phyloP scores from a whole-genome alignment of 306 rosid species.

The Alnus glutinosa region DNA sequence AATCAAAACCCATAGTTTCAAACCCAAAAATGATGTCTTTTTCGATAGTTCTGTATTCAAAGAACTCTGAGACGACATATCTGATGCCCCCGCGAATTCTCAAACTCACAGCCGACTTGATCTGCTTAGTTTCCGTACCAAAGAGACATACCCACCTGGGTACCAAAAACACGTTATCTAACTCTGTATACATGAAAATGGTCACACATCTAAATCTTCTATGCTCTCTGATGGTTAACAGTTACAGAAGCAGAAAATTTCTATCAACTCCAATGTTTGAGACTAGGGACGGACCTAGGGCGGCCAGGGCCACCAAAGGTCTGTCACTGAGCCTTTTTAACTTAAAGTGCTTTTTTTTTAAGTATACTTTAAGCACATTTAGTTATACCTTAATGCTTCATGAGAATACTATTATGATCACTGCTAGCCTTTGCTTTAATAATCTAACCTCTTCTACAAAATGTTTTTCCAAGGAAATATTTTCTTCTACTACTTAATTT shows the following conservation, averaged over 20 bases:
- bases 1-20: conserved; percentile 81
- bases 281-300: no score
- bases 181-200: conserved; percentile 25
- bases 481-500: no score
- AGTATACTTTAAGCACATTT: no score
- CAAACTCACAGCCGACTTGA: conserved; percentile 33
- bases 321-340: no score
- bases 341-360: no score
- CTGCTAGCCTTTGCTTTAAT: no score
- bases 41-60: conserved; percentile 69
- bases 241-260: conserved; percentile 12
- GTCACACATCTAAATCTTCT: conserved; percentile 2
- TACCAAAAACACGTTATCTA: conserved; percentile 37
- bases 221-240: conserved; percentile 23
- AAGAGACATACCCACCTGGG: conserved; percentile 51
- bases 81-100: conserved; percentile 25
- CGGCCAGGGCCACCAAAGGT: no score
- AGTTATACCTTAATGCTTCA: no score
- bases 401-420: no score
- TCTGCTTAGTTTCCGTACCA: conserved; percentile 33
- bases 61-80: conserved; percentile 60
- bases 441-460: no score
- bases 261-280: conserved; percentile 12
- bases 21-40: conserved; percentile 69
- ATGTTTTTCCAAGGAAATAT: no score